A percentile compares a stretch with the other conserved stretches of the same genome.
Conservation (phyloP, 2,329 filamentous ascomycete species). For the Drechmeria coniospora region DNA sequence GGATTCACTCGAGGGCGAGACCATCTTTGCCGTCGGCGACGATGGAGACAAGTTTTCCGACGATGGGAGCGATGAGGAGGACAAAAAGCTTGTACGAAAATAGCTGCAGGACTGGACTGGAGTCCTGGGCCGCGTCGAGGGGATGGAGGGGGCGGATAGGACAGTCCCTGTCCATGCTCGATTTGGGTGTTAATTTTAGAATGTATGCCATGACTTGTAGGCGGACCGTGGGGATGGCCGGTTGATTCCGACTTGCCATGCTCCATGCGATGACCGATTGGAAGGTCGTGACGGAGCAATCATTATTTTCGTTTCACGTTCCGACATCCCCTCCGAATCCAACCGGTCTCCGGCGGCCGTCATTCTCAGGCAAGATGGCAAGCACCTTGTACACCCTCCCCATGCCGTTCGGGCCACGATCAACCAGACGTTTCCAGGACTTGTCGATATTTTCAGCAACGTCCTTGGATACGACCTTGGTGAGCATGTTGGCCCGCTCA, state of each 20-base stretch:
- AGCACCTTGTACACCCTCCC: conserved; percentile 88
- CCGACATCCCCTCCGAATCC: conserved; percentile 70
- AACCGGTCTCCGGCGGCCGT: conserved; percentile 59
- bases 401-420: conserved; percentile 73
- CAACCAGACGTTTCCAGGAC: conserved; percentile 72
- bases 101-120: conserved; percentile 19
- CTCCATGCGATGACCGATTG: too few species aligned
- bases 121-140: too few species aligned
- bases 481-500: conserved; percentile 56
- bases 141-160: too few species aligned
- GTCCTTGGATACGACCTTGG: conserved; percentile 30
- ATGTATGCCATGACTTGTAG: too few species aligned
- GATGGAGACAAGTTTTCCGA: conserved; percentile 71
- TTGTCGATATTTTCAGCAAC: conserved; percentile 48
- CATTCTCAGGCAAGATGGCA: conserved; percentile 74
- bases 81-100: conserved; percentile 30
- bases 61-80: conserved; percentile 41
- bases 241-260: too few species aligned
- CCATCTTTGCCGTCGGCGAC: conserved; percentile 88
- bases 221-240: too few species aligned
- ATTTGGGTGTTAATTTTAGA: too few species aligned
- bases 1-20: conserved; percentile 65
- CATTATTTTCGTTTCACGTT: not conserved
- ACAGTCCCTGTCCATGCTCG: too few species aligned
- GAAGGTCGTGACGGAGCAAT: too few species aligned